These are phyloP conservation scores for Penicillium paradoxum DNA, from an alignment of 495 filamentous ascomycete genomes.

Conservation along the genomic window DNA sequence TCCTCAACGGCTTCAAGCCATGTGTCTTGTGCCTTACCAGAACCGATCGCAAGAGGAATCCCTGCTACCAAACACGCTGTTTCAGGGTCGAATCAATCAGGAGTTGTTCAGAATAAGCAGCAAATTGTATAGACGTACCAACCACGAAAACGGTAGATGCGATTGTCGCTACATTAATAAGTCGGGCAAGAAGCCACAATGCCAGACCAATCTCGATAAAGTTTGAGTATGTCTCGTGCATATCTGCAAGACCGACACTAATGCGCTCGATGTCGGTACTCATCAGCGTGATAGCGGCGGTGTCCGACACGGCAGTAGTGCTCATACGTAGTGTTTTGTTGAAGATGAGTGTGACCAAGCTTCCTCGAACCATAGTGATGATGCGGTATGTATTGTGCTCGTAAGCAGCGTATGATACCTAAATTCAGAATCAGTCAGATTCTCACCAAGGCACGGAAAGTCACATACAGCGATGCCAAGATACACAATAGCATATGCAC, in stretches of 20 bases:
- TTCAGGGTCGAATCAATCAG: neutral
- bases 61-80: slow-evolving; percentile 21
- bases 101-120: neutral
- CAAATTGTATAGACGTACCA: slow-evolving; percentile 29
- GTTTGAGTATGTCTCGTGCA: slow-evolving; percentile 50
- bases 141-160: slow-evolving; percentile 46
- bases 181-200: slow-evolving; percentile 45
- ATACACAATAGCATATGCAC: slow-evolving; percentile 53
- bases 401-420: slow-evolving; percentile 41
- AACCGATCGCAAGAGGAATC: slow-evolving; percentile 15
- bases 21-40: slow-evolving; percentile 17
- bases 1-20: slow-evolving; percentile 52
- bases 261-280: slow-evolving; percentile 53
- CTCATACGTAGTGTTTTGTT: slow-evolving; percentile 35
- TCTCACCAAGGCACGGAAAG: neutral
- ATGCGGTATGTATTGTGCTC: slow-evolving; percentile 46
- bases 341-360: slow-evolving; percentile 49
- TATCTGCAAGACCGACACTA: slow-evolving; percentile 23
- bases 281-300: slow-evolving; percentile 52
- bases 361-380: slow-evolving; percentile 50
- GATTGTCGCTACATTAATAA: slow-evolving; percentile 40
- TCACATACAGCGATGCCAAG: slow-evolving; percentile 46
- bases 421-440: neutral
- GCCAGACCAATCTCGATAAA: slow-evolving; percentile 50
- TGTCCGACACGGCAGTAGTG: slow-evolving; percentile 35